A percentile compares a stretch with the other conserved stretches of the same genome.
Evolutionary conservation across 441 rosid genomes (phyloP).

Genomic region (Bruguiera hainesii): DNA sequence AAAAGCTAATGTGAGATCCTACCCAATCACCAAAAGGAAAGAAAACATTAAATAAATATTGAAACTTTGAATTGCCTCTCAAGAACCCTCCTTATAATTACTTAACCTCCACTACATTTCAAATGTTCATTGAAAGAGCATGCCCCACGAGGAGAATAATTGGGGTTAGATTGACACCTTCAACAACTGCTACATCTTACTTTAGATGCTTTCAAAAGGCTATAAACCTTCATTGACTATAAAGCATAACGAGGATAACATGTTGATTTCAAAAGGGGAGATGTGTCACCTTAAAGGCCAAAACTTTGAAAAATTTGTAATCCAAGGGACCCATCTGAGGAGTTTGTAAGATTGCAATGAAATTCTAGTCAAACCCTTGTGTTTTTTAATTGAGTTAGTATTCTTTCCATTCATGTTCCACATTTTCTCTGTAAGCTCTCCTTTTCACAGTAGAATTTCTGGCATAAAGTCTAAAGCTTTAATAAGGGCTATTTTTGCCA

Average conservation of each 20-base stretch:
- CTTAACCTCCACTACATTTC: background rate
- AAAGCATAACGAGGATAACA: background rate
- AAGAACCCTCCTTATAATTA: background rate
- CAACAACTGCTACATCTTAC: slow-evolving; percentile 12
- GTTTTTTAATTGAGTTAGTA: slow-evolving; percentile 14
- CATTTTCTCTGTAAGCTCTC: background rate
- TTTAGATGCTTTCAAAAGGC: slow-evolving; percentile 18
- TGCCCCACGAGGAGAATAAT: slow-evolving; percentile 14
- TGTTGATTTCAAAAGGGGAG: slow-evolving; percentile 5
- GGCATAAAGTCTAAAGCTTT: slow-evolving; percentile 8
- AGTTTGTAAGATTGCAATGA: background rate
- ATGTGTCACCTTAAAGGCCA: slow-evolving; percentile 9
- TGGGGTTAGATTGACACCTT: slow-evolving; percentile 10
- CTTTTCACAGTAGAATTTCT: slow-evolving; percentile 6
- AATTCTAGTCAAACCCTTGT: slow-evolving; percentile 17
- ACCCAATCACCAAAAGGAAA: too few species aligned
- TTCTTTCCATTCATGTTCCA: slow-evolving; percentile 16
- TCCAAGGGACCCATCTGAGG: slow-evolving; percentile 25
- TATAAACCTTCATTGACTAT: slow-evolving; percentile 20
- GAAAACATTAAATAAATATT: too few species aligned
- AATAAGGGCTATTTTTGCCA: background rate
- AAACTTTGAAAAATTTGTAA: slow-evolving; percentile 13
- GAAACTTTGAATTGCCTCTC: too few species aligned
- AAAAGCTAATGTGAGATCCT: too few species aligned
- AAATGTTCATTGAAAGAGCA: background rate